phyloP scores from a whole-genome alignment of 345 rosid species.

The Rhodamnia rubescens region DNA sequence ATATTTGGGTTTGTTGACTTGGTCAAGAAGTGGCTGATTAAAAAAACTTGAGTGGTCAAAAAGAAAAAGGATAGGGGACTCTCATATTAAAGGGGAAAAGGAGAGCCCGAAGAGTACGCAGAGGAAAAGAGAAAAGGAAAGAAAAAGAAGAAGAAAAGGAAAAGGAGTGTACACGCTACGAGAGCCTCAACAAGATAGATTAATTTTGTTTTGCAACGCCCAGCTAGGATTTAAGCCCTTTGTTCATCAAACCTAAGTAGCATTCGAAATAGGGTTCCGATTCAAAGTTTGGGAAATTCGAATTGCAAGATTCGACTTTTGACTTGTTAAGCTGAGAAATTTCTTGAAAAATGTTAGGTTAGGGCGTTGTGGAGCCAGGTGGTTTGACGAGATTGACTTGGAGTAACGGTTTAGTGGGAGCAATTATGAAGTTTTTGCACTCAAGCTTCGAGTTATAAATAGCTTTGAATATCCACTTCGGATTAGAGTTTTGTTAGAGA shows the following conservation, averaged over 20 bases:
- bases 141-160: background rate
- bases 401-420: background rate
- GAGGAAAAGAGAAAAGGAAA: background rate
- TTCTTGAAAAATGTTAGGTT: background rate
- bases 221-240: no score
- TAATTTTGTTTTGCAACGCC: background rate
- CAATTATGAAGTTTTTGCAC: no score
- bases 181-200: background rate
- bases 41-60: no score
- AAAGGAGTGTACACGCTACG: background rate
- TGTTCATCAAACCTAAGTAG: background rate
- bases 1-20: no score
- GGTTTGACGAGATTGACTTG: accelerated
- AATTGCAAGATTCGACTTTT: background rate
- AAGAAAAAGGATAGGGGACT: no score
- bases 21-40: background rate
- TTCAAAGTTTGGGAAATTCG: no score
- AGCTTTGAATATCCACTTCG: no score
- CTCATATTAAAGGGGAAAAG: no score
- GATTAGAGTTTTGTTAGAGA: no score
- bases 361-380: accelerated
- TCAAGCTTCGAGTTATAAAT: no score
- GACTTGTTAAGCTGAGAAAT: background rate
- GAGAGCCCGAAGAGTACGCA: background rate
- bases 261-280: no score